Conservation (phyloP, 2,329 filamentous ascomycete species). For the Alternaria rosae region DNA sequence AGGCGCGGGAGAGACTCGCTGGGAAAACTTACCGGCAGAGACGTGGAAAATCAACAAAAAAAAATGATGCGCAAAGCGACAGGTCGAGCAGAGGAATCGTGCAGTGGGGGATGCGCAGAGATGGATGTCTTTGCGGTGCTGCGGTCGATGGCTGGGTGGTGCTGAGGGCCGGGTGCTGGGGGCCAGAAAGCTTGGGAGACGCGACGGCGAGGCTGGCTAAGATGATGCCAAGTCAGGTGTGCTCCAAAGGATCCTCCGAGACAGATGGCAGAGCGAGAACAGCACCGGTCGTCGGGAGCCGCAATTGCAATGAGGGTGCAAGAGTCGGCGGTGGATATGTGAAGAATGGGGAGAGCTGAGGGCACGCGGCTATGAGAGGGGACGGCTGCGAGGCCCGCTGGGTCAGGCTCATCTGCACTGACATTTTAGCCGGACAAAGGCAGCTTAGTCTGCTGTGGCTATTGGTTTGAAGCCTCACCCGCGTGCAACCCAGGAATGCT, state of each 20-base stretch:
- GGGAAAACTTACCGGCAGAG: slow-evolving; percentile 19
- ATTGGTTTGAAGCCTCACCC: slow-evolving; percentile 12
- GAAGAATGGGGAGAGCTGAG: slow-evolving; percentile 13
- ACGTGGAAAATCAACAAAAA: background rate
- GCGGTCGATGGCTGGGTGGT: background rate
- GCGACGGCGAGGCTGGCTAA: slow-evolving; percentile 3
- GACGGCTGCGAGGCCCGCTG: slow-evolving; percentile 17
- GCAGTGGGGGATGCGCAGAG: background rate
- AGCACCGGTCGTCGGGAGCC: slow-evolving; percentile 1
- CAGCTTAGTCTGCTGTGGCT: slow-evolving; percentile 8
- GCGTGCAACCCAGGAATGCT: slow-evolving; percentile 10
- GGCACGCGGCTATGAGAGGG: slow-evolving; percentile 13
- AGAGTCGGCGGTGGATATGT: slow-evolving; percentile 7
- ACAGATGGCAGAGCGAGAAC: background rate
- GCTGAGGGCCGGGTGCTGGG: slow-evolving; percentile 4
- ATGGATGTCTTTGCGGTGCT: background rate
- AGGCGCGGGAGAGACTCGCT: slow-evolving; percentile 2
- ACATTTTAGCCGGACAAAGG: slow-evolving; percentile 25
- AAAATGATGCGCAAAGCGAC: background rate
- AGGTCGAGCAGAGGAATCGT: background rate
- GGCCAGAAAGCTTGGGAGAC: background rate
- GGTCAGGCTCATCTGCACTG: slow-evolving; percentile 19
- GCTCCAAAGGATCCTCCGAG: background rate
- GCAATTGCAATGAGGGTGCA: slow-evolving; percentile 5
- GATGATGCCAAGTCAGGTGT: background rate